Evolutionary conservation across 1,284 basidiomycete genomes (phyloP).

Genomic region (Tilletia horrida): DNA sequence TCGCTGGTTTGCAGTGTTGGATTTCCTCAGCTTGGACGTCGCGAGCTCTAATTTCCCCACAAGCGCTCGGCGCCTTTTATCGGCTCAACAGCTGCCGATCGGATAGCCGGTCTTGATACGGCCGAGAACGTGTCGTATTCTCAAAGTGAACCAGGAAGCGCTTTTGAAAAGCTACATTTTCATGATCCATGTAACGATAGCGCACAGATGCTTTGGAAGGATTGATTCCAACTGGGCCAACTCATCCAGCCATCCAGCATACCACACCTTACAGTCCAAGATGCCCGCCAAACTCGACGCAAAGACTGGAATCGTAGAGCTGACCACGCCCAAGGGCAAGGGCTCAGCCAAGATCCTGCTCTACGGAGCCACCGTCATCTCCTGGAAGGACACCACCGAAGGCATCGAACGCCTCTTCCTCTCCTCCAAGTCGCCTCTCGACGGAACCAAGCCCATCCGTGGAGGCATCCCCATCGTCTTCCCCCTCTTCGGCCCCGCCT

Average conservation of each 20-base stretch:
- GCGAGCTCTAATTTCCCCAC: too few species aligned
- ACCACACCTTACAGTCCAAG: background rate
- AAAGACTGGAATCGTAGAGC: background rate
- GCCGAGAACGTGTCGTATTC: too few species aligned
- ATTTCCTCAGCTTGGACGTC: too few species aligned
- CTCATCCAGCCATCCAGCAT: background rate
- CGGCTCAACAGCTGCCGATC: too few species aligned
- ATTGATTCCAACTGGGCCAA: background rate
- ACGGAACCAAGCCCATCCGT: slow-evolving; percentile 37
- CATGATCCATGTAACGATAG: too few species aligned
- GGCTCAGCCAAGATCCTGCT: slow-evolving; percentile 33
- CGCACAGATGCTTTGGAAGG: too few species aligned
- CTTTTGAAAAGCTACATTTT: too few species aligned
- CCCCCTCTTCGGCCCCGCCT: slow-evolving; percentile 41
- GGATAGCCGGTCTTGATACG: too few species aligned
- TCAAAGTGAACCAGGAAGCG: too few species aligned
- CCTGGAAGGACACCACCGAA: slow-evolving; percentile 40
- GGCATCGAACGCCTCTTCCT: slow-evolving; percentile 42
- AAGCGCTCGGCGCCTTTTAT: too few species aligned
- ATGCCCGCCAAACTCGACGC: slow-evolving; percentile 11
- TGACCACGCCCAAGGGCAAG: slow-evolving; percentile 14
- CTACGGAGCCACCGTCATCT: slow-evolving; percentile 46
- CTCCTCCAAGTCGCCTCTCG: slow-evolving; percentile 34
- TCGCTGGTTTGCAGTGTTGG: too few species aligned
- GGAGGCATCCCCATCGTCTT: slow-evolving; percentile 49